Evolutionary conservation across 345 rosid species (phyloP), one percentile per base, ranked within the genome.

Genomic region (Geranium brycei): DNA sequence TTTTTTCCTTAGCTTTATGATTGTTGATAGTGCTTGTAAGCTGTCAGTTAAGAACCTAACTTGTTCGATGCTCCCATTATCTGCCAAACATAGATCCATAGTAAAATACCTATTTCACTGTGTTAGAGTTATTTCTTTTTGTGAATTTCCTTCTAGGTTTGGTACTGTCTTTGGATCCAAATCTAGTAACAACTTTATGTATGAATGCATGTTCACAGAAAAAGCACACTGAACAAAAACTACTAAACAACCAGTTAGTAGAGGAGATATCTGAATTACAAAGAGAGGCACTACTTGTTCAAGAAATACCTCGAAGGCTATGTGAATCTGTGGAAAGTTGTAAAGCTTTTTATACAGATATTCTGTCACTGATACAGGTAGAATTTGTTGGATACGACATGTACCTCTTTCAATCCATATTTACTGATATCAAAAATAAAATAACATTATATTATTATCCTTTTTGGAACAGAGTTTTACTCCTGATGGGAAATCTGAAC

Each of bases 241-340:
- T 56, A 47, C 14, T 80, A 67, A 87, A 85, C 71, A 78, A 69
- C 38, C 75, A 71, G 73, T 65, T 90, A 67, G 74, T 63, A 73
- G 78, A 69, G 70, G 89, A 93, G 82, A 66, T 86, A 63, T 74
- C 84, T 62, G 76, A 83, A 75, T 83, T 86, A 68, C 83, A 73
- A 76, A 79, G 79, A 74, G 80, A 92, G 79, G 70, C 64, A 56
- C 62, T 64, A 57, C 51, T 51, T 11, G 19, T 73, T 64, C 72
- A 16, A 75, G 85, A 81, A 73, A 72, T 81, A 55, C 89, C 95
- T 63, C 77, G 31, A 76, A 76, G 76, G 55, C 70, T 91, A 23
- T 66, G 61, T 14, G 76, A 73, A 58, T 83, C 86, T 4, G 62
- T 89, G 62, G 76, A 75, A 51, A 74, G 67, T 72, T 87, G 87